Conservation (phyloP, 2,329 filamentous ascomycete species). For the Corniculantispora saksenae region DNA sequence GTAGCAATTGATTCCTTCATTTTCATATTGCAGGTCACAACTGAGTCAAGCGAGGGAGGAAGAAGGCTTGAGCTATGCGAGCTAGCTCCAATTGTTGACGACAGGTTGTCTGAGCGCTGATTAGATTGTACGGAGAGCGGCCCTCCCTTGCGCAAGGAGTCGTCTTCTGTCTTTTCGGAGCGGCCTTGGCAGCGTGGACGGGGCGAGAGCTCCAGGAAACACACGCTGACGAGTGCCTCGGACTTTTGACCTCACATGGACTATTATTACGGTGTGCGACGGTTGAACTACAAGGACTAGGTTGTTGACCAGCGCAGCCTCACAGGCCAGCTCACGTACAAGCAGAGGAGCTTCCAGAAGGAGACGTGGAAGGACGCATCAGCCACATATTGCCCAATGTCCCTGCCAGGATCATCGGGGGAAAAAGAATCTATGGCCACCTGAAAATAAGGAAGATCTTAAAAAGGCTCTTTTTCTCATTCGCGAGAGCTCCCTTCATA, state of each 20-base stretch:
- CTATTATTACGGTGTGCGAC: not conserved
- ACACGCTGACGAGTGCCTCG: not conserved
- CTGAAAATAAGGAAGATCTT: not conserved
- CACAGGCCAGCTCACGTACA: not conserved
- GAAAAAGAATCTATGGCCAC: not conserved
- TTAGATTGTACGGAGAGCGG: not conserved
- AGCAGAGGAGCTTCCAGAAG: conserved; percentile 14
- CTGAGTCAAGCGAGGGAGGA: not conserved
- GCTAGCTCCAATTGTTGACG: conserved; percentile 1
- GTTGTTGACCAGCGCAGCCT: not conserved
- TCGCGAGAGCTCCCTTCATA: not conserved
- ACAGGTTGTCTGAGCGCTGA: not conserved
- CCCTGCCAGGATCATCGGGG: not conserved
- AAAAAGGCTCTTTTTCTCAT: not conserved
- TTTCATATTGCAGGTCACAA: not conserved
- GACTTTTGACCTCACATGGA: not conserved
- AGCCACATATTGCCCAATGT: not conserved
- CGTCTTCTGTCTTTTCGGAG: not conserved
- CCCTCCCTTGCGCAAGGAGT: not conserved
- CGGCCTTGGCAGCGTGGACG: not conserved
- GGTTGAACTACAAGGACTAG: not conserved
- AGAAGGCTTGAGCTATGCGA: not conserved
- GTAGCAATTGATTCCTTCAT: not conserved
- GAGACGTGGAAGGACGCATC: conserved; percentile 7
- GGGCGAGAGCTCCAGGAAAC: not conserved